Base-by-base conservation (phyloP, 1,139 yeast species). In the Saccharomyces hybrid region DNA sequence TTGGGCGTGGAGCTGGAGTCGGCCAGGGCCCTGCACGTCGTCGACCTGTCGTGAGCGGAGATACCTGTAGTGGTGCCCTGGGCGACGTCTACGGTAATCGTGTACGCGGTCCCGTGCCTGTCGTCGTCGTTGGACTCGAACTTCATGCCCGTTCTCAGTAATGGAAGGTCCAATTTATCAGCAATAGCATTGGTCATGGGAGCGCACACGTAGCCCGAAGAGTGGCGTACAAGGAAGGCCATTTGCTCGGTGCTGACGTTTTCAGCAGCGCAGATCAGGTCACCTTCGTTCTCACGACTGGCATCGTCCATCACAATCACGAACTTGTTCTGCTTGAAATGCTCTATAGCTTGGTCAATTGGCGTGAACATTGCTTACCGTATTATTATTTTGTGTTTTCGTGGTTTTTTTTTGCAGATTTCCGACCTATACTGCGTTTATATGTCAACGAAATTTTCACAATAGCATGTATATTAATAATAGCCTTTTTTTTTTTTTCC, bases 41-140 rank as follows among this genome's bases (percentile, higher is more conserved):
- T 74, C 0, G 96, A 95, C 66, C 99, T 81, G 71, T 95, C 99
- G 64, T 84, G 85, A 5, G 99, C 98, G 34, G 96, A 86, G 54
- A 93, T 95, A 14, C 99, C 99, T 0, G 99, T 93, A n/a, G 99
- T 88, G 42, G 98, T 91, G 34, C 96, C 96, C 55, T 82, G 79
- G 42, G 78, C 82, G 62, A 76, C 83, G 71, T 95, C 99, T 57
- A 90, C 88, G 1, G 98, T 88, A 51, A 93, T 83, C 1, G 99
- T 93, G 73, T 93, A 95, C 2, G 98, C 98, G 5, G 99, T 95
- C 12, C 96, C 96, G 67, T 93, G 97, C 70, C 96, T 83, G 69
- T 95, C 99, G 52, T 71, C 73, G 42, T 69, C 71, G 16, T 65
- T 57, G 1, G 69, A 64, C 28, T 62, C 58, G 48, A 63, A 69